Evolutionary conservation across 2,329 filamentous ascomycete genomes (phyloP).

Genomic region (Microascus cirrosus): DNA sequence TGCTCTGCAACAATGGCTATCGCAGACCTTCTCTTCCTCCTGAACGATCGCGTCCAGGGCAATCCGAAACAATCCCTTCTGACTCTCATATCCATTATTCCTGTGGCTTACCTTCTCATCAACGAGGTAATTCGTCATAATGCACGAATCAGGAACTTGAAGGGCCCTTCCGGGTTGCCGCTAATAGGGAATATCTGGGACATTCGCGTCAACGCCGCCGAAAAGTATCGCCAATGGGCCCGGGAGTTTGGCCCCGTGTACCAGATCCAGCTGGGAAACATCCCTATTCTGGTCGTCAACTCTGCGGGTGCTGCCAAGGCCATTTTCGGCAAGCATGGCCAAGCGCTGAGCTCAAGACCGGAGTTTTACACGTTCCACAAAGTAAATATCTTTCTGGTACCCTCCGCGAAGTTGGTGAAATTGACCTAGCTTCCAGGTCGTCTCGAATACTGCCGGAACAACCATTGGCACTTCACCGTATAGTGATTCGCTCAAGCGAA

Average conservation of each 20-base stretch:
- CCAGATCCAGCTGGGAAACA: constrained; percentile 46
- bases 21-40: too few relatives aligned
- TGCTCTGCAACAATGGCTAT: too few relatives aligned
- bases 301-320: constrained; percentile 36
- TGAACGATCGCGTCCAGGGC: too few relatives aligned
- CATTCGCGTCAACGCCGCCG: constrained; percentile 41
- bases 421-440: constrained; percentile 34
- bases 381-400: constrained; percentile 16
- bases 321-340: constrained; percentile 39
- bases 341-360: constrained; percentile 44
- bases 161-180: constrained; percentile 37
- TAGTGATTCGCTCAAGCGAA: constrained; percentile 50
- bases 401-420: not conserved
- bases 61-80: too few relatives aligned
- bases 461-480: constrained; percentile 60
- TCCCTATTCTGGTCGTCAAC: constrained; percentile 45
- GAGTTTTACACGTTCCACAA: constrained; percentile 51
- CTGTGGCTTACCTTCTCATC: constrained; percentile 34
- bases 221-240: constrained; percentile 44
- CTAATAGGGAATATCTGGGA: constrained; percentile 44
- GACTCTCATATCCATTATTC: too few relatives aligned
- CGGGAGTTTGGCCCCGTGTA: constrained; percentile 36
- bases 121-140: constrained; percentile 35
- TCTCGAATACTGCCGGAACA: constrained; percentile 54
- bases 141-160: constrained; percentile 31